A percentile compares a stretch with the other conserved stretches of the same genome.
These are phyloP conservation scores for Strobilomyces dryophilus DNA, from an alignment of 768 basidiomycete species.

Conservation along the genomic window DNA sequence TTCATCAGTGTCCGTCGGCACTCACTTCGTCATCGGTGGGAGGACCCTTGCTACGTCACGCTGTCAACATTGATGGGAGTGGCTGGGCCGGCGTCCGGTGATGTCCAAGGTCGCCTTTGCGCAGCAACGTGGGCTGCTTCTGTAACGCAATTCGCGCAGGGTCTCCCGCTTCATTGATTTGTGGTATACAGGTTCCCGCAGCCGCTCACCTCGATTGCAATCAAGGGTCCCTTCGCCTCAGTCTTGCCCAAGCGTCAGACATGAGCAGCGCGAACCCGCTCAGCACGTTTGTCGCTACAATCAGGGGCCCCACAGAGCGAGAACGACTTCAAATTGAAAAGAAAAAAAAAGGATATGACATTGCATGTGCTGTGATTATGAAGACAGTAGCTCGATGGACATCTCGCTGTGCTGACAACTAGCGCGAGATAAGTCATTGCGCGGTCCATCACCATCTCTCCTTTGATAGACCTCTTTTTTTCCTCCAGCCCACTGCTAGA, in stretches of 20 bases:
- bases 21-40: conserved; percentile 2
- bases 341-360: conserved; percentile 5
- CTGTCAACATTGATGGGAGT: conserved; percentile 6
- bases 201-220: conserved; percentile 11
- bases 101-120: conserved; percentile 7
- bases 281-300: conserved; percentile 4
- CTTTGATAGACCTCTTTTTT: conserved; percentile 22
- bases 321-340: conserved; percentile 12
- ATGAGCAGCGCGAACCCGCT: neutral
- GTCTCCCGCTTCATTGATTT: conserved; percentile 11
- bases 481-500: conserved; percentile 31
- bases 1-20: neutral
- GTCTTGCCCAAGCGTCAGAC: conserved; percentile 17
- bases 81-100: conserved; percentile 7
- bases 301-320: neutral
- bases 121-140: conserved; percentile 16
- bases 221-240: conserved; percentile 11
- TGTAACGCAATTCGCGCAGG: conserved; percentile 12
- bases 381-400: conserved; percentile 22
- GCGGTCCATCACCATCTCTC: conserved; percentile 23
- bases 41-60: conserved; percentile 10
- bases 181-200: conserved; percentile 6
- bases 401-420: conserved; percentile 12
- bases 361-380: conserved; percentile 19
- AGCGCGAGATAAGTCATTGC: conserved; percentile 27